Conservation (phyloP, 2,329 filamentous ascomycete species). For the Neopestalotiopsis sp. region DNA sequence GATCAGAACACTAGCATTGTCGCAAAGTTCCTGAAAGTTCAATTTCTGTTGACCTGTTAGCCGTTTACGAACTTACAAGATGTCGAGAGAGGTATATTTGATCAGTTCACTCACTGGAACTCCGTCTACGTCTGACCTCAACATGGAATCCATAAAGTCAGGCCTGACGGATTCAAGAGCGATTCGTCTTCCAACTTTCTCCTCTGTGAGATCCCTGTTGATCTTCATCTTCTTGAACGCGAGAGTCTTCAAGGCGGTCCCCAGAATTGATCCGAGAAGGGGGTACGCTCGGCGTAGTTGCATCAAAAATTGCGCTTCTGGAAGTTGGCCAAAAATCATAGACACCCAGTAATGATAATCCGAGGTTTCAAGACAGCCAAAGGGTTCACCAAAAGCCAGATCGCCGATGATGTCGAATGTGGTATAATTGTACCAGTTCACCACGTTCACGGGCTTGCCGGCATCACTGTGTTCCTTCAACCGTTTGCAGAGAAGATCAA, state of each 20-base stretch:
- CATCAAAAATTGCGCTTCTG: background rate
- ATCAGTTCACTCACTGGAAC: no score
- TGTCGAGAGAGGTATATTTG: background rate
- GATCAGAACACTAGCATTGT: background rate
- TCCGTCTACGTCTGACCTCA: no score
- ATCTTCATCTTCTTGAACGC: background rate
- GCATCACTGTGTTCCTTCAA: constrained; percentile 15
- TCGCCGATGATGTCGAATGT: constrained; percentile 30
- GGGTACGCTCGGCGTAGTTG: background rate
- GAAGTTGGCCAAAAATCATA: constrained; percentile 19
- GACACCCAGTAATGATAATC: constrained; percentile 24
- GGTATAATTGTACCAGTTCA: constrained; percentile 24
- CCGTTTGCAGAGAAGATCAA: constrained; percentile 24
- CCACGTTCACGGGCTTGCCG: constrained; percentile 18
- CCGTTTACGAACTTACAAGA: background rate
- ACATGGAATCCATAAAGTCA: no score
- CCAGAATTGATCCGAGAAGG: background rate
- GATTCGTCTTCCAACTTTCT: background rate
- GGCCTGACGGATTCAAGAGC: background rate
- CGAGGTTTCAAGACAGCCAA: constrained; percentile 23
- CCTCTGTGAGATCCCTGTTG: background rate
- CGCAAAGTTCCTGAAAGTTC: background rate
- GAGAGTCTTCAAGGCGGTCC: background rate
- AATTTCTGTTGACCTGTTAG: no score
- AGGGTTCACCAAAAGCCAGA: constrained; percentile 24